These are phyloP conservation scores for Trichoderma atroviride DNA, from an alignment of 2,329 filamentous ascomycete genomes.

Conservation along the genomic window DNA sequence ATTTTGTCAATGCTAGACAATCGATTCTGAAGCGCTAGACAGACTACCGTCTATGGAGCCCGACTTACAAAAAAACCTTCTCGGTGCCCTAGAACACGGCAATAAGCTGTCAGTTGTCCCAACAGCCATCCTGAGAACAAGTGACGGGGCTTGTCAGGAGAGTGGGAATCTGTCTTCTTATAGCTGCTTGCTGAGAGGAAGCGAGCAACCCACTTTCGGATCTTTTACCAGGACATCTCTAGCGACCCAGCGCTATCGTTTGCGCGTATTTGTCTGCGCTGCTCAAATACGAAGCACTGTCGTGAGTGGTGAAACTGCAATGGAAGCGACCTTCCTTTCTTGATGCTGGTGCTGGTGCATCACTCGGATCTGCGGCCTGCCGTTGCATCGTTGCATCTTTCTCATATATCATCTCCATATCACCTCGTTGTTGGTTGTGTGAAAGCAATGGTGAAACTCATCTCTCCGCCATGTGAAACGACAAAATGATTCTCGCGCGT, in stretches of 20 bases:
- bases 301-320: conserved; percentile 3
- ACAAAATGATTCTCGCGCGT: not conserved
- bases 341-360: not conserved
- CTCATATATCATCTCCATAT: not conserved
- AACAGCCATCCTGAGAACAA: conserved; percentile 8
- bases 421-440: not conserved
- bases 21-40: not conserved
- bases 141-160: not conserved
- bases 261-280: not conserved
- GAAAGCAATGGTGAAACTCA: not conserved
- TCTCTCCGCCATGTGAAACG: not conserved
- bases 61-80: not conserved
- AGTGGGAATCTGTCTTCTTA: conserved; percentile 8
- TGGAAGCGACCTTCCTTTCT: conserved; percentile 4
- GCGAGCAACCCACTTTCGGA: not conserved
- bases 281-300: not conserved
- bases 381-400: not conserved
- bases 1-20: not conserved
- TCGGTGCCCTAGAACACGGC: not conserved
- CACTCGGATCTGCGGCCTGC: not conserved
- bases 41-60: not conserved
- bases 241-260: not conserved
- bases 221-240: conserved; percentile 5
- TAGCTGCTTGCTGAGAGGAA: not conserved
- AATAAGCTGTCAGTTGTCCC: not conserved